Base-by-base conservation (phyloP, 768 basidiomycete genomes). In the Tulasnella sp. region DNA sequence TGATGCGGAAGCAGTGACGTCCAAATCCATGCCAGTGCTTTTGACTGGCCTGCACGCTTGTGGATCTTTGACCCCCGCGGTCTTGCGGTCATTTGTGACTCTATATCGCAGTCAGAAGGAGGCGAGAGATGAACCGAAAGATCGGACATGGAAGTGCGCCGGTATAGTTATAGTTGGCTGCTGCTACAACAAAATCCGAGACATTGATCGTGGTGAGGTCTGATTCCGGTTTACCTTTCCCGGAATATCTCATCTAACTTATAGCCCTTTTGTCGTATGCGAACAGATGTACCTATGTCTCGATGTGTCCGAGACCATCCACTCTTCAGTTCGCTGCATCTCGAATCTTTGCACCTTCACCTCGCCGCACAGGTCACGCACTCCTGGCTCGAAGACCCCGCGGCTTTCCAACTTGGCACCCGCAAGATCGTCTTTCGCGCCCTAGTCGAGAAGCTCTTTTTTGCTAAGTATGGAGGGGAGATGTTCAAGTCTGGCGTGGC, bases 351-450 rank as follows among this genome's bases (percentile, higher is more conserved):
- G 10, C 82, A 84, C 21, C 75, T 79, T 50, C 85, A 88, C 60
- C 78, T 88, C 29, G 86, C 87, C 1, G 77, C 86, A 0, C 87
- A 89, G 64, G 75, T 82, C 1, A 87, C 86, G 0, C 69, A 74
- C 11, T 75, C 80, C 50, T 89, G 87, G 87, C 66, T 76, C 38
- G 67, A 61, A 11, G 64, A 74, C 9, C 62, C 65, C 26, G 68
- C 69, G 2, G 67, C 70, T 2, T 75, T 80, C 27, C 67, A 71
- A n/a, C 72, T 84, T 1, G 77, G 84, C 2, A 69, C 83, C 47
- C 77, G 80, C 19, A 88, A 88, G 67, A 79, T 87, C 48, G 78
- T 80, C 10, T 89, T 84, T 78, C 77, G 87, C 10, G 86, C 85
- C 0, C 72, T 87, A 29, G 70, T 88, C 0, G 52, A 62, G 26